These are phyloP conservation scores for Solanum acaule DNA, from an alignment of 257 asterid species.

Conservation along the genomic window DNA sequence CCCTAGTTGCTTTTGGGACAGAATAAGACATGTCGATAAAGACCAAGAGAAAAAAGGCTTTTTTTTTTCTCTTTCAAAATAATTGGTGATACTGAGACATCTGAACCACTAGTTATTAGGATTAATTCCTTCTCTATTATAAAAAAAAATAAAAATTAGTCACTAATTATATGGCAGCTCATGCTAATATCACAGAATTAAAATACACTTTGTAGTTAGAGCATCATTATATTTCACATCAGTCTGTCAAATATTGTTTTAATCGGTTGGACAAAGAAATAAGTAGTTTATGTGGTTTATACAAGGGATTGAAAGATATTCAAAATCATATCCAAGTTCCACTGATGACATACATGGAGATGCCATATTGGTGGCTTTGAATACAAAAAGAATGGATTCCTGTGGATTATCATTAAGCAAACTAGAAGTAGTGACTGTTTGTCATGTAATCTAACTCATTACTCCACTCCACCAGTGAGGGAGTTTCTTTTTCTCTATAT, in stretches of 20 bases:
- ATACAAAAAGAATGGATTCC: not conserved
- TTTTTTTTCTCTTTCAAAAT: not conserved
- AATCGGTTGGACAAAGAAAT: not conserved
- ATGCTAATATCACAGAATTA: not conserved
- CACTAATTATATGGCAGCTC: not conserved
- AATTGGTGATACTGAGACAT: not conserved
- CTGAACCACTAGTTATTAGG: not conserved
- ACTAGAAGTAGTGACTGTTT: not conserved
- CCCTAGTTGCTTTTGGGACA: constrained; percentile 10
- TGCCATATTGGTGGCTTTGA: not conserved
- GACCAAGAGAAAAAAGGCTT: constrained; percentile 2
- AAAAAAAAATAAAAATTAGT: not conserved
- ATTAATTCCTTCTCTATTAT: not conserved
- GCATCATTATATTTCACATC: not conserved
- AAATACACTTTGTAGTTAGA: not conserved
- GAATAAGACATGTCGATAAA: constrained; percentile 26
- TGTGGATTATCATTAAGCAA: not conserved
- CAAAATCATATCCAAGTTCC: not conserved
- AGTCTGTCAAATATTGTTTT: not conserved
- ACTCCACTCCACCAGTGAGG: not conserved
- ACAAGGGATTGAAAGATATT: not conserved
- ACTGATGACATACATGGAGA: not conserved
- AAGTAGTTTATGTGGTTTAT: not conserved
- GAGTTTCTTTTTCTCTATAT: not conserved
- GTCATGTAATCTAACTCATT: not conserved